These are phyloP conservation scores for Anthostomella pinea DNA, from an alignment of 2,329 filamentous ascomycete genomes.

Conservation along the genomic window DNA sequence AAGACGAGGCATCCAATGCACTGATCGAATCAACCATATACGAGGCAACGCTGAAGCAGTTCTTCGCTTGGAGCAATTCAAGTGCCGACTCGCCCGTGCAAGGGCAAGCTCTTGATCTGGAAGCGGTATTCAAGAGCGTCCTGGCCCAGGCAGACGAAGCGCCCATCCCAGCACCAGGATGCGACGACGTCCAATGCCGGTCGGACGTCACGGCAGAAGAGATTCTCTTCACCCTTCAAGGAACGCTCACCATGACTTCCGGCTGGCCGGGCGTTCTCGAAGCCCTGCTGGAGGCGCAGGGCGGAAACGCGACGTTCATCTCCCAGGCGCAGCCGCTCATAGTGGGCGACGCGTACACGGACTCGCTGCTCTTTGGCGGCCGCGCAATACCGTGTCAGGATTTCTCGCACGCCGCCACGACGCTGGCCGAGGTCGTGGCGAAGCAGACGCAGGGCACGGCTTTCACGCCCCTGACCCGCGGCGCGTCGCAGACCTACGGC, in stretches of 20 bases:
- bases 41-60: conserved; percentile 33
- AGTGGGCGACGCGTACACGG: conserved; percentile 20
- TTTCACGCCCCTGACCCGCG: conserved; percentile 35
- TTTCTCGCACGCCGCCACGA: conserved; percentile 29
- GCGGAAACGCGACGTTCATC: conserved; percentile 36
- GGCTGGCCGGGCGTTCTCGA: conserved; percentile 23
- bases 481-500: conserved; percentile 32
- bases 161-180: conserved; percentile 37
- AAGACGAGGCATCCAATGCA: conserved; percentile 33
- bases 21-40: conserved; percentile 36
- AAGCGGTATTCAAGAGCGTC: conserved; percentile 24
- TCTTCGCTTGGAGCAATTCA: conserved; percentile 37
- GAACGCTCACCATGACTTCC: conserved; percentile 23
- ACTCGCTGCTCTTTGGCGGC: conserved; percentile 26
- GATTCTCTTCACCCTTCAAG: conserved; percentile 32
- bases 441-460: conserved; percentile 28
- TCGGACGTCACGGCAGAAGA: conserved; percentile 32
- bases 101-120: conserved; percentile 28
- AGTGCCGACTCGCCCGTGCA: conserved; percentile 30
- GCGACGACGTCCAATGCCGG: conserved; percentile 26
- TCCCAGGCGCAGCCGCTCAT: conserved; percentile 28
- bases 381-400: conserved; percentile 38
- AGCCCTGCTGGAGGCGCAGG: conserved; percentile 27
- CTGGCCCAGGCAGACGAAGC: conserved; percentile 27
- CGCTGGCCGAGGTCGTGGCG: conserved; percentile 24